These are phyloP conservation scores for Hymenochaete sp. DNA, from an alignment of 1,284 basidiomycete genomes.

Conservation along the genomic window DNA sequence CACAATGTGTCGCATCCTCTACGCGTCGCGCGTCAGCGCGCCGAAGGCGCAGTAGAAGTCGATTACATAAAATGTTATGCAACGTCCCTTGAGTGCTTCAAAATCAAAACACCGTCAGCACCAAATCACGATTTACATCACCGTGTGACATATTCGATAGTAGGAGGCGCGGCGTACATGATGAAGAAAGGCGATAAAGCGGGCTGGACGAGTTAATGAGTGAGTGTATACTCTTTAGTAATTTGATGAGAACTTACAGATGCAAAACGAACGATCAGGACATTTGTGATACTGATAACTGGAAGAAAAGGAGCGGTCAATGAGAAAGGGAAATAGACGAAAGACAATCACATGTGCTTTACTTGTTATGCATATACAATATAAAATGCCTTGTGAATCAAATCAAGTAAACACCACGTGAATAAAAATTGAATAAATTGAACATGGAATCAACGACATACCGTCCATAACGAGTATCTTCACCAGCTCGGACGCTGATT, in stretches of 20 bases:
- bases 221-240: background rate
- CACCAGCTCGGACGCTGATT: slow-evolving; percentile 2
- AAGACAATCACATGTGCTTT: background rate
- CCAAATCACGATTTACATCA: background rate
- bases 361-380: slow-evolving; percentile 13
- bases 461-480: slow-evolving; percentile 9
- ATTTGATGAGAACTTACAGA: slow-evolving; percentile 2
- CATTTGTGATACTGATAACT: slow-evolving; percentile 9
- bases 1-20: no score
- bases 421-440: background rate
- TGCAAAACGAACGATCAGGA: slow-evolving; percentile 12
- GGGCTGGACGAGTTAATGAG: background rate
- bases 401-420: background rate
- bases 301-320: no score
- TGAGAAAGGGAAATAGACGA: background rate
- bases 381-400: slow-evolving; percentile 3
- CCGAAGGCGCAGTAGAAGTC: slow-evolving; percentile 11
- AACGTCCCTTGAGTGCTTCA: slow-evolving; percentile 8
- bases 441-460: background rate
- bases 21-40: no score
- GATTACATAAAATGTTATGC: slow-evolving; percentile 13
- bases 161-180: slow-evolving; percentile 2
- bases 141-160: background rate
- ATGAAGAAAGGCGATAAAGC: slow-evolving; percentile 9
- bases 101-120: background rate